phyloP scores from a whole-genome alignment of 176 grass and related monocot genomes.

The Zoysia pacifica region DNA sequence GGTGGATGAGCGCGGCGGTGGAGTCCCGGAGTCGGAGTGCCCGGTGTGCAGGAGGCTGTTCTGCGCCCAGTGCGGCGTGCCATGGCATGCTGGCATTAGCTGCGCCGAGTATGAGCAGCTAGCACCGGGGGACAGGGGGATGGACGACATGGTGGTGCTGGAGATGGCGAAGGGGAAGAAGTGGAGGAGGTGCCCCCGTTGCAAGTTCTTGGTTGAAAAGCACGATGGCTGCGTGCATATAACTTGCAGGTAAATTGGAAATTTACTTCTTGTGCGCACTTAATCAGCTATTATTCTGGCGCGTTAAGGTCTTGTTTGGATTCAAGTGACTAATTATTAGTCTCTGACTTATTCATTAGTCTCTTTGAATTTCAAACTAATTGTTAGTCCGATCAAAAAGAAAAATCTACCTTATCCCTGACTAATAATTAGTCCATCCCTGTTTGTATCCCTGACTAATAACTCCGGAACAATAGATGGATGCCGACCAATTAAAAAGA shows the following conservation, averaged over 20 bases:
- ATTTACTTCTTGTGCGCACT: neutral
- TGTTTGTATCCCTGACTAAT: too few species aligned
- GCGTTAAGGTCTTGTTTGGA: too few species aligned
- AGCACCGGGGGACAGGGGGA: neutral
- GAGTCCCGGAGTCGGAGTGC: constrained; percentile 38
- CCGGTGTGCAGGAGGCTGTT: constrained; percentile 50
- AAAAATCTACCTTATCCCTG: too few species aligned
- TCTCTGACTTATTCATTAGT: too few species aligned
- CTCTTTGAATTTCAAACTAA: too few species aligned
- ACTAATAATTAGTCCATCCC: too few species aligned
- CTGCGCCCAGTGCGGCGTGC: constrained; percentile 39
- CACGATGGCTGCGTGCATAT: constrained; percentile 45
- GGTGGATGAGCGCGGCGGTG: constrained; percentile 11
- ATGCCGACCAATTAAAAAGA: too few species aligned
- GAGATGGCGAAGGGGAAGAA: constrained; percentile 37
- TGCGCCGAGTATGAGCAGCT: constrained; percentile 36
- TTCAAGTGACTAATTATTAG: too few species aligned
- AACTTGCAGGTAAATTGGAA: constrained; percentile 8
- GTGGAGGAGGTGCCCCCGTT: constrained; percentile 51
- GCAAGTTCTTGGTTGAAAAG: constrained; percentile 56
- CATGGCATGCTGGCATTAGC: constrained; percentile 54
- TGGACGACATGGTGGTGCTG: constrained; percentile 45
- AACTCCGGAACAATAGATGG: too few species aligned
- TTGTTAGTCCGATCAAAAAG: too few species aligned
- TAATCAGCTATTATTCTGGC: neutral